Base-by-base conservation (phyloP, 805 yeast genomes). In the Ascoidea asiatica region DNA sequence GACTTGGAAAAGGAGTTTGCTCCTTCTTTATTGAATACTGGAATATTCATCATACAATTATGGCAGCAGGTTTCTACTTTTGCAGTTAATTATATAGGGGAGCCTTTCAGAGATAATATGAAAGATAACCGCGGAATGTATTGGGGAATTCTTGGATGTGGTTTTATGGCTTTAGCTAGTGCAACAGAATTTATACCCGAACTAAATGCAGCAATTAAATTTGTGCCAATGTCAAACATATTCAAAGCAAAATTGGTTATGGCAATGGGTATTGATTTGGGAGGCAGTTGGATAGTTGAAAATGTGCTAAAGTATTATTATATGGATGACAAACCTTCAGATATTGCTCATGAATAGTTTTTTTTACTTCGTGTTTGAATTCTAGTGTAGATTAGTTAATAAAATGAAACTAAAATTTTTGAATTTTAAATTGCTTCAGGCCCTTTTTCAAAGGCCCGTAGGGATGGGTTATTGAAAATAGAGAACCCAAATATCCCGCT, bases 11-110 rank as follows among this genome's bases (percentile, higher is more conserved):
- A 87, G 60, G 79, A 73, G 52, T 92, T 92, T 57, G 61, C 69
- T 44, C 98, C 98, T 40, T 87, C 97, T 3, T 70, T 92, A 58
- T 75, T 92, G 60, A 92, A 92, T 67, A 90, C 97, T 37, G 97
- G 96, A 56, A 89, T 92, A 70, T 92, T 89, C 66, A 72, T 92
- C 60, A 74, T 92, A 46, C 97, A 89, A 63, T 73, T 92, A 56
- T 90, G 95, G 18, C 97, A 92, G 69, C 96, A 92, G 64, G 95
- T 92, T 44, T 86, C 97, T 15, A 92, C 98, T 0, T 92, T 89
- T 69, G 96, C 96, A 19, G 96, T 92, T 47, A 92, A 92, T 66
- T 92, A 92, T 64, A 95, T 87, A 67, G 98, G 98, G 45, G 79
- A 83, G 53, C 98, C 98, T 45, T 92, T 92, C 69, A 81, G 95